Base-by-base conservation (phyloP, 2,329 filamentous ascomycete species). In the Trichoderma sp. region DNA sequence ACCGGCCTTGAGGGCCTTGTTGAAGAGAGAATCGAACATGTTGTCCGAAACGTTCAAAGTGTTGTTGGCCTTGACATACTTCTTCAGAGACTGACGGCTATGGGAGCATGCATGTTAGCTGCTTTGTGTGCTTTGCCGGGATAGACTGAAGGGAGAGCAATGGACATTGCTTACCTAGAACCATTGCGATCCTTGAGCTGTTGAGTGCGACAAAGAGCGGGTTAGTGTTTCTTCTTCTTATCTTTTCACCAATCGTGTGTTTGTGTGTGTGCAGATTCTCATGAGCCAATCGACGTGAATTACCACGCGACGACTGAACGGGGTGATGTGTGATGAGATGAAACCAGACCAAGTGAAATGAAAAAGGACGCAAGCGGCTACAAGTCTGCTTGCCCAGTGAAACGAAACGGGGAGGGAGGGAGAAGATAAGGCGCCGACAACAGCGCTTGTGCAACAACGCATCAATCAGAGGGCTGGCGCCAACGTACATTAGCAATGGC, bases 1-100 rank as follows among this genome's bases (percentile, higher is more conserved):
- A 80, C 94, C 94, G 70, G 85, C 83, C 82, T 91, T 89, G 78
- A 96, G 85, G 66, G 93, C 92, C 81, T 91, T 91, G 89, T 96
- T 96, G 88, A 96, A 93, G 76, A 94, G 90, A 71, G 86, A 86
- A 77, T 86, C 86, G 81, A 89, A 89, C 86, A 88, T 88, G 76
- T 83, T 83, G 78, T 87, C 80, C 72, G 79, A 70, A 30, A 78
- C 77, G 69, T 79, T 80, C 75, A 85, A 78, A 70, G 77, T 80
- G 81, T 87, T 86, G 81, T 87, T 85, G 73, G 83, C 82, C 77
- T 82, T 82, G 76, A 87, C 84, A 78, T 85, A 88, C 79, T 89
- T 88, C 85, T 89, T 89, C 71, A 89, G 80, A 59, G 83, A 83
- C 78, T 87, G 86, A 71, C 86, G 86, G 80, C 86, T 87, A 66